Percentiles rank a stretch among this genome's conserved stretches.
phyloP scores from a whole-genome alignment of 208 protist genomes.

The Trypanosoma platydactyli region DNA sequence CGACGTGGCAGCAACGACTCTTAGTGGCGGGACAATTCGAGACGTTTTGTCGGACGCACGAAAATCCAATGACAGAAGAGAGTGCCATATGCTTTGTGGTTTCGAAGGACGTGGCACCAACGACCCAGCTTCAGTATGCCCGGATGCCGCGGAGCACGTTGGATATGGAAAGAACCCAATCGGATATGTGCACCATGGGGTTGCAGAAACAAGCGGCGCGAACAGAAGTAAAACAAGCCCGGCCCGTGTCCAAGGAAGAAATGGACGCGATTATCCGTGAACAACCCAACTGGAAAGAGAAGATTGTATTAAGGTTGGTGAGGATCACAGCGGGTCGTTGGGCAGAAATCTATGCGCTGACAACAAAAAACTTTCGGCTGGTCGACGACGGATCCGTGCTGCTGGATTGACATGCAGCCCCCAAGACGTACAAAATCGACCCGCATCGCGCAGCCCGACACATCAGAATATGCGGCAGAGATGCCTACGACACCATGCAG shows the following conservation, averaged over 20 bases:
- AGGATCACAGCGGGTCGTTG: conserved; percentile 13
- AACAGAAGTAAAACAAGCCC: conserved; percentile 6
- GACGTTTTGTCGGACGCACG: not conserved
- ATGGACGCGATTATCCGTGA: conserved; percentile 6
- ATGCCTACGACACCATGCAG: not conserved
- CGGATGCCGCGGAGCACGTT: conserved; percentile 3
- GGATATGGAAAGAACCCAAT: not conserved
- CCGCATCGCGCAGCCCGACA: not conserved
- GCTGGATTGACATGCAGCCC: not conserved
- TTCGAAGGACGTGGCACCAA: not conserved
- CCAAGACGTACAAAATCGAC: not conserved
- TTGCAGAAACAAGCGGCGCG: conserved; percentile 9
- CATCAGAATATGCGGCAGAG: not conserved
- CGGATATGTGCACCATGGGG: conserved; percentile 9
- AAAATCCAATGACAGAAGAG: not conserved
- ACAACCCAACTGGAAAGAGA: not conserved
- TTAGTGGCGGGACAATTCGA: not conserved
- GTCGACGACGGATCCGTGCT: not conserved
- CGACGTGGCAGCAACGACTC: too few species aligned
- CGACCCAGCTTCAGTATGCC: conserved; percentile 11
- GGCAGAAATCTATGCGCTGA: not conserved
- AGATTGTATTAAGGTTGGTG: not conserved
- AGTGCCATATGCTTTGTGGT: conserved; percentile 10
- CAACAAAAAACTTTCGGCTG: not conserved
- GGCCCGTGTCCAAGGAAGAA: conserved; percentile 5